phyloP scores from a whole-genome alignment of 768 basidiomycete species.

The Boletus coccyginus region DNA sequence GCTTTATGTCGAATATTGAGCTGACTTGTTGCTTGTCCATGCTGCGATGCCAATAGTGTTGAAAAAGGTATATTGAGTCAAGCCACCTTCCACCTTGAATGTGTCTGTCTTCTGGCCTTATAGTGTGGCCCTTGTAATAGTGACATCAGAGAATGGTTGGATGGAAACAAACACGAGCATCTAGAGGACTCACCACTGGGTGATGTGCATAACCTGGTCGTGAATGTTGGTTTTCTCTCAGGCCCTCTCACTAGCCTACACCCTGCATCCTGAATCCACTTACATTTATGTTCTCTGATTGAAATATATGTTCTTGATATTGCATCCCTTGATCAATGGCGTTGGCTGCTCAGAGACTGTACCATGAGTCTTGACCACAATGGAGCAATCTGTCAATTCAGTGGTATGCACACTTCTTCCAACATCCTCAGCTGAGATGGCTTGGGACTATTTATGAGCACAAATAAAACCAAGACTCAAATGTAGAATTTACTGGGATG shows the following conservation, averaged over 20 bases:
- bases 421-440: neutral
- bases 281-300: neutral
- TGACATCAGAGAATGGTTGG: neutral
- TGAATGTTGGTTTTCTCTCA: neutral
- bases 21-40: neutral
- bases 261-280: neutral
- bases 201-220: neutral
- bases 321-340: neutral
- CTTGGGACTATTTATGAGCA: neutral
- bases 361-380: neutral
- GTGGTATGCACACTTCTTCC: neutral
- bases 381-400: neutral
- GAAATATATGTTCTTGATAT: neutral
- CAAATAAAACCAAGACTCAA: neutral
- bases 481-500: neutral
- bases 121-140: neutral
- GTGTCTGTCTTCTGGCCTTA: neutral
- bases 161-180: neutral
- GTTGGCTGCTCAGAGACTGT: neutral
- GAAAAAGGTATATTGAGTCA: neutral
- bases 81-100: neutral
- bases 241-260: neutral
- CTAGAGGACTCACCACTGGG: constrained; percentile 2
- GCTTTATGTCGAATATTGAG: neutral
- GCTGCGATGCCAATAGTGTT: neutral